These are phyloP conservation scores for Ceratocystis huliohia DNA, from an alignment of 2,329 filamentous ascomycete genomes.

Conservation along the genomic window DNA sequence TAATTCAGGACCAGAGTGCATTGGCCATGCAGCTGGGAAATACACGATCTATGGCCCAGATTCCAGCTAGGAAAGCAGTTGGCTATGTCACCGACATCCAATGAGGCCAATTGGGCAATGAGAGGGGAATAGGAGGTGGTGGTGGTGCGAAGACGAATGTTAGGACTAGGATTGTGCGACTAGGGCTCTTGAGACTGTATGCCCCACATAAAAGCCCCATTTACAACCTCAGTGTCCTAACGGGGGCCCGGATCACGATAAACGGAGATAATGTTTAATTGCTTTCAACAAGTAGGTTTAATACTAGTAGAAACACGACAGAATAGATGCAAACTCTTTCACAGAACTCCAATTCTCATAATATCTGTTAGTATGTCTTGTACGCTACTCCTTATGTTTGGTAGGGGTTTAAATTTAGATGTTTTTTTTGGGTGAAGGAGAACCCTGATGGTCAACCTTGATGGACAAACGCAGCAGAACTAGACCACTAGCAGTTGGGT, in stretches of 20 bases:
- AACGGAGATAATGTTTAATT: background rate
- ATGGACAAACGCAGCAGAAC: constrained; percentile 15
- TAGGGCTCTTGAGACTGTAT: background rate
- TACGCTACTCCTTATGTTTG: background rate
- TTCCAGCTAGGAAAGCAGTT: constrained; percentile 35
- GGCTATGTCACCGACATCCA: constrained; percentile 35
- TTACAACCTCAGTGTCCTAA: constrained; percentile 19
- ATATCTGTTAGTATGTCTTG: background rate
- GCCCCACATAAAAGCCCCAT: constrained; percentile 16
- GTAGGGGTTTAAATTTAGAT: background rate
- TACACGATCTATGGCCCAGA: constrained; percentile 22
- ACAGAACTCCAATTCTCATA: background rate
- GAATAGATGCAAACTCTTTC: background rate
- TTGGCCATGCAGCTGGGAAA: constrained; percentile 36
- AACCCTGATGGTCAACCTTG: constrained; percentile 22
- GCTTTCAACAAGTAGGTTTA: background rate
- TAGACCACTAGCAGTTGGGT: background rate
- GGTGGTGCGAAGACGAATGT: background rate
- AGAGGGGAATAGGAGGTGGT: background rate
- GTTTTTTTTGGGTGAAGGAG: background rate
- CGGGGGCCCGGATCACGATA: background rate
- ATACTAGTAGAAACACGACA: background rate
- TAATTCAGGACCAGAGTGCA: constrained; percentile 38
- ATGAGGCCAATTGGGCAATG: background rate
- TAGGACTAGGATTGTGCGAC: background rate